phyloP scores from a whole-genome alignment of 2,329 filamentous ascomycete species.

The Exophiala sideris region DNA sequence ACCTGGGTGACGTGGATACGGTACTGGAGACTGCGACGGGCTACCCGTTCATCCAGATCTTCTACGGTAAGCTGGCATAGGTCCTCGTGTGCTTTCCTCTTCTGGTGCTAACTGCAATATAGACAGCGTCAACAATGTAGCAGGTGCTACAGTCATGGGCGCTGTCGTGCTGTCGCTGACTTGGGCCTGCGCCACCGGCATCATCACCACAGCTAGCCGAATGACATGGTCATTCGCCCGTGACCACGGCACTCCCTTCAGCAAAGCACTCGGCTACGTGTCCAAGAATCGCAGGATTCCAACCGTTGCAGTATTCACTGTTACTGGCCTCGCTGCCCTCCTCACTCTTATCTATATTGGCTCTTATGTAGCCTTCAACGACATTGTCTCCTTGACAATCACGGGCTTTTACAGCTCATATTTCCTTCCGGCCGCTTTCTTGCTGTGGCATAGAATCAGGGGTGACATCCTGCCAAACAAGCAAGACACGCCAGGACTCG shows the following conservation, averaged over 20 bases:
- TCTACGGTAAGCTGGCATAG: conserved; percentile 22
- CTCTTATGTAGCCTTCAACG: conserved; percentile 29
- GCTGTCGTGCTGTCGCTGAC: conserved; percentile 29
- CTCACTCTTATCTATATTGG: conserved; percentile 31
- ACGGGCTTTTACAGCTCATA: conserved; percentile 38
- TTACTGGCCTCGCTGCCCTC: conserved; percentile 19
- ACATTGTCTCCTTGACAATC: conserved; percentile 33
- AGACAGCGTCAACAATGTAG: conserved; percentile 26
- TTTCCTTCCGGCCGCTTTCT: conserved; percentile 32
- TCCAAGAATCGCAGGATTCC: conserved; percentile 21
- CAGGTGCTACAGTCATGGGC: conserved; percentile 30
- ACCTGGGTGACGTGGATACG: conserved; percentile 33
- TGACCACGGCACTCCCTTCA: conserved; percentile 26
- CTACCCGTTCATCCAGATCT: conserved; percentile 34
- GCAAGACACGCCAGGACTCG: conserved; percentile 17
- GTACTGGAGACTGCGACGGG: conserved; percentile 33
- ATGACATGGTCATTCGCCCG: conserved; percentile 31
- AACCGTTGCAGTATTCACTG: conserved; percentile 18
- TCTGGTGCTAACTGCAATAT: background rate
- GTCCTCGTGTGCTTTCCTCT: background rate
- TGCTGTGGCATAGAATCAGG: conserved; percentile 36
- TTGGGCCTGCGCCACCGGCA: conserved; percentile 29
- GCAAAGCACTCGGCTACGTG: conserved; percentile 31
- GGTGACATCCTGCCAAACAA: conserved; percentile 39
- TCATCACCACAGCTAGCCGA: conserved; percentile 27